Percentiles rank a stretch among this genome's conserved stretches.
Conservation (phyloP, 345 rosid genomes). For the thale cress (Arabidopsis thaliana) region TAIR10.1 NC_003070.9:18529501-18530000, state of each 20-base stretch:
- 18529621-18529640: conserved; percentile 99
- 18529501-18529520: conserved; percentile 15
- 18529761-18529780: conserved; percentile 72
- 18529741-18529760: conserved; percentile 24
- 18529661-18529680: conserved; percentile 70
- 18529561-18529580: conserved; percentile 97
- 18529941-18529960: conserved; percentile 3
- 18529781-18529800: conserved; percentile 98
- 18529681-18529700: conserved; percentile 19
- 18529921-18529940: conserved; percentile 14
- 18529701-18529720: conserved; percentile 20
- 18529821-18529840: conserved; percentile 99
- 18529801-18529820: conserved; percentile 97
- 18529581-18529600: conserved; percentile 97
- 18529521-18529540: conserved; percentile 72
- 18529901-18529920: conserved; percentile 21
- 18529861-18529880: conserved; percentile 27
- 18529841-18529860: conserved; percentile 74
- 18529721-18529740: conserved; percentile 20
- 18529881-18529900: conserved; percentile 31
- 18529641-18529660: conserved; percentile 98
- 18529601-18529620: conserved; percentile 83
- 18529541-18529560: conserved; percentile 97
- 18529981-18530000: conserved; percentile 7
- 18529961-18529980: conserved; percentile 11